phyloP scores from a whole-genome alignment of 371 early-diverging fungal genomes.

The Mucor piriformis region DNA sequence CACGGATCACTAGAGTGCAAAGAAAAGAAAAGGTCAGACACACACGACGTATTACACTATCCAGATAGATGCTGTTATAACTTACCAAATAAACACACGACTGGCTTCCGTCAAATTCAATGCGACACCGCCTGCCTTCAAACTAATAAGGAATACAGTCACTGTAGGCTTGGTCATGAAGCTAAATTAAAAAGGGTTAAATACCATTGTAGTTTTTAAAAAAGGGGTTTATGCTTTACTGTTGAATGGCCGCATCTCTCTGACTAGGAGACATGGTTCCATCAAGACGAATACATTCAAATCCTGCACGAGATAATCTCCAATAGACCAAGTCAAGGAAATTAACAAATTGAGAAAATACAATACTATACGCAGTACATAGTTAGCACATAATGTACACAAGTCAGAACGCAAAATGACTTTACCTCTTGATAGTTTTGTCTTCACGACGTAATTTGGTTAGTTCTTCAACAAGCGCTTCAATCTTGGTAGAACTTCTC shows the following conservation, averaged over 20 bases:
- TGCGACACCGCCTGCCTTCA: constrained; percentile 97
- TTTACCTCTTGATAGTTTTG: constrained; percentile 76
- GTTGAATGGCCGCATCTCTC: constrained; percentile 78
- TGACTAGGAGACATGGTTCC: constrained; percentile 90
- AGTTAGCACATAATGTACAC: too few species aligned
- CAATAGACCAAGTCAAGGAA: constrained; percentile 94
- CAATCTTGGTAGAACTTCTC: constrained; percentile 89
- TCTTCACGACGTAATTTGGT: constrained; percentile 76
- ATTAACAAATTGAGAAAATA: constrained; percentile 77
- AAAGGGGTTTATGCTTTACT: constrained; percentile 6
- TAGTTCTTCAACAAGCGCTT: constrained; percentile 92
- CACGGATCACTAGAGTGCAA: constrained; percentile 67
- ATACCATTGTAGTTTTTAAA: not conserved
- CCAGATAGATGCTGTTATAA: not conserved
- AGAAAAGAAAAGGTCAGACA: not conserved
- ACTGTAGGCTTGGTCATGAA: constrained; percentile 84
- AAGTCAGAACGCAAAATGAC: not conserved
- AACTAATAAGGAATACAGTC: constrained; percentile 88
- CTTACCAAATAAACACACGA: constrained; percentile 79
- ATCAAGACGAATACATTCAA: constrained; percentile 90
- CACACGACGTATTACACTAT: too few species aligned
- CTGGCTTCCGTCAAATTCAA: constrained; percentile 95
- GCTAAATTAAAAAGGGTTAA: constrained; percentile 31
- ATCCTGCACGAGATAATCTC: constrained; percentile 93
- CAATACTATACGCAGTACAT: constrained; percentile 38